Conservation (phyloP, 2,329 filamentous ascomycete genomes). For the Fusarium musae region DNA sequence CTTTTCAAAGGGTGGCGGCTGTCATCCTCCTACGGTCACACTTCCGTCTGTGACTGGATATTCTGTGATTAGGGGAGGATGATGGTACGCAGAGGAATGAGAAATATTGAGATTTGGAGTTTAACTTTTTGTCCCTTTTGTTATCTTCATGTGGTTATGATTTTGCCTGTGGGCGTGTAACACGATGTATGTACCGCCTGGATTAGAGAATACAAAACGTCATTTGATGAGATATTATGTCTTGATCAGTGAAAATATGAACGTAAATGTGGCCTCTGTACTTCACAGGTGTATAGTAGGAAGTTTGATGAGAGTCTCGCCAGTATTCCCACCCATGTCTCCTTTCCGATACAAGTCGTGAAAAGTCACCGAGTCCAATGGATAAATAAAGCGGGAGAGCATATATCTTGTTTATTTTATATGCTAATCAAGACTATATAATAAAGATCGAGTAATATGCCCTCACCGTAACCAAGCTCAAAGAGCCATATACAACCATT, state of each 20-base stretch:
- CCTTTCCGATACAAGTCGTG: neutral
- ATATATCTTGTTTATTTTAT: slow-evolving; percentile 17
- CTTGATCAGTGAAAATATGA: neutral
- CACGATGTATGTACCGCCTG: slow-evolving; percentile 14
- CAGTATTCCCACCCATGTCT: neutral
- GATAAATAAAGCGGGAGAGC: neutral
- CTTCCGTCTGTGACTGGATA: slow-evolving; percentile 26
- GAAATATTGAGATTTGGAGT: slow-evolving; percentile 31
- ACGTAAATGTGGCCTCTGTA: neutral
- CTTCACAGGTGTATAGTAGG: neutral
- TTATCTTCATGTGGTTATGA: slow-evolving; percentile 38
- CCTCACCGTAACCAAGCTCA: slow-evolving; percentile 2
- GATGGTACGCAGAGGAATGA: slow-evolving; percentile 5
- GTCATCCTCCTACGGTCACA: neutral
- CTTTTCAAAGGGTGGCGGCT: slow-evolving; percentile 3
- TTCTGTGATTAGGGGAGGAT: neutral
- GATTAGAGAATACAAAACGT: slow-evolving; percentile 26
- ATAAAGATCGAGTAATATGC: neutral
- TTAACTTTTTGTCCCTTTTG: slow-evolving; percentile 30
- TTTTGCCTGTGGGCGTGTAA: slow-evolving; percentile 26
- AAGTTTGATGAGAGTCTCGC: neutral
- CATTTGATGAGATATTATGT: neutral
- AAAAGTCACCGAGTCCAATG: neutral
- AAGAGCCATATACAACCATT: neutral
- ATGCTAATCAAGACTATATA: neutral